phyloP scores from a whole-genome alignment of 2,329 filamentous ascomycete species.

The Pseudocercospora crystallina region DNA sequence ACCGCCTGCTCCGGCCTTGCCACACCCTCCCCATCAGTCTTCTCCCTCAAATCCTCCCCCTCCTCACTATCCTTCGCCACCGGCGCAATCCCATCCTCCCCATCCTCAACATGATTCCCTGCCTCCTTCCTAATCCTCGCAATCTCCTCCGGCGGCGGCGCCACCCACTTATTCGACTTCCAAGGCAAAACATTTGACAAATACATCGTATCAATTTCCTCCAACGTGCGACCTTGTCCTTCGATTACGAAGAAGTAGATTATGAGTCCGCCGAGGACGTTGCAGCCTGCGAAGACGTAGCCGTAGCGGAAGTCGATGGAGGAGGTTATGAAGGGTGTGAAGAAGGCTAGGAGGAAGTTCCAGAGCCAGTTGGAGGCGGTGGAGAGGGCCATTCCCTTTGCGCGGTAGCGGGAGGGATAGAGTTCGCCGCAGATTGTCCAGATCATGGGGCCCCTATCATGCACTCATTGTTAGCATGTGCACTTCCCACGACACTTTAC shows the following conservation, averaged over 20 bases:
- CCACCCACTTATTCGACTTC: conserved; percentile 34
- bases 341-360: conserved; percentile 53
- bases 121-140: conserved; percentile 17
- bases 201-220: conserved; percentile 56
- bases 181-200: conserved; percentile 41
- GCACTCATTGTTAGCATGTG: no score
- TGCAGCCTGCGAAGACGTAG: conserved; percentile 73
- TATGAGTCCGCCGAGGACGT: conserved; percentile 62
- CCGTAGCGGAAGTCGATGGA: conserved; percentile 72
- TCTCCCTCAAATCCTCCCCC: conserved; percentile 5
- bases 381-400: conserved; percentile 50
- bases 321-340: conserved; percentile 74
- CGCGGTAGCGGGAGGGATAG: conserved; percentile 60
- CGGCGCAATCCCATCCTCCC: background rate
- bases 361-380: conserved; percentile 63
- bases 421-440: conserved; percentile 51
- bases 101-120: conserved; percentile 10
- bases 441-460: conserved; percentile 52
- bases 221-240: conserved; percentile 63
- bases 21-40: conserved; percentile 2
- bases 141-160: conserved; percentile 33
- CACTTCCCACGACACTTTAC: no score
- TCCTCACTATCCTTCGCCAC: conserved; percentile 8
- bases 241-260: conserved; percentile 80
- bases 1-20: conserved; percentile 3